Base-by-base conservation (phyloP, 371 early-diverging fungal species). In the Phascolomyces articulosus region DNA sequence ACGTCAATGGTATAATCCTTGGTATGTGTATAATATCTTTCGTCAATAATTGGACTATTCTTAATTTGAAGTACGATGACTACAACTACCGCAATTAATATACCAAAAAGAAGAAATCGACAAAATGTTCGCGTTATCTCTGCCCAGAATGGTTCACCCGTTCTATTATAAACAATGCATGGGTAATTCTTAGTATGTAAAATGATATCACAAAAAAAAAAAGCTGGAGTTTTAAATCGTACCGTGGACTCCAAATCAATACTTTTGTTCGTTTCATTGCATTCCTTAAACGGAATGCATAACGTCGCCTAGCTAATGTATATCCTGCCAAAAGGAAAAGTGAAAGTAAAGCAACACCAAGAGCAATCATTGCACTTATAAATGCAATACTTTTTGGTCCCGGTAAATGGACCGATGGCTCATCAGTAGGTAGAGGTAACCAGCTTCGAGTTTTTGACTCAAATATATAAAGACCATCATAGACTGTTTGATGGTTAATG, bases 121-220 rank as follows among this genome's bases (percentile, higher is more conserved):
- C 70, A 69, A 9, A 70, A 31, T 4, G 74, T 51, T 1, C 77
- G 68, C 38, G 63, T 40, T 0, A 66, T 48, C 53, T 77, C 77
- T 26, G 74, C 74, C 77, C 77, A 77, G 15, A 69, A 24, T 11
- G 77, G 77, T 48, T 77, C 77, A 6, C 77, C 77, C 8, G 71
- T 51, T 41, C 77, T 77, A 61, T 18, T 8, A 51, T 7, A 6
- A 24, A 51, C 4, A 28, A 15, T 23, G 1, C 21, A 1, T 54
- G 24, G 10, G 55, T 54, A 34, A 34, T 34, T 1, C 11, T 34
- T 34, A 31, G 9, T 6, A 34, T 34, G 11, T 9, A 9, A 2
- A 34, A 11, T 11, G 34, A 34, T 2, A 9, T 31, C 3, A 3
- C 3, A 31, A 31, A 31, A 31, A 31, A 34, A 34, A 34, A 34